A percentile compares a stretch with the other conserved stretches of the same genome.
phyloP scores from a whole-genome alignment of 306 rosid species.

The Lupinus albus region DNA sequence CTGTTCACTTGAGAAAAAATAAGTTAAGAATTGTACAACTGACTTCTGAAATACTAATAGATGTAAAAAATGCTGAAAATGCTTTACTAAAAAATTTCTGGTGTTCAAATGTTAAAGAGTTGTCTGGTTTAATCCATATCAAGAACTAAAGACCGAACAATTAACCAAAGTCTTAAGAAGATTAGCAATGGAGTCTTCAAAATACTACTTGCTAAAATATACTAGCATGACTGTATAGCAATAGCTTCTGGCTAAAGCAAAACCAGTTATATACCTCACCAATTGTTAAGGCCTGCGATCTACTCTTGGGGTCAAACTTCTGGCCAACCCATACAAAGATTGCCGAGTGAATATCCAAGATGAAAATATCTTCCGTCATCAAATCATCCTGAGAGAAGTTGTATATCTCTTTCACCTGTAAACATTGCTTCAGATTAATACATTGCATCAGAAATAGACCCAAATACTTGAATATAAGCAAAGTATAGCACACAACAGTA shows the following conservation, averaged over 20 bases:
- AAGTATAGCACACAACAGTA: constrained; percentile 17
- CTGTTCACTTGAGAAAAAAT: constrained; percentile 55
- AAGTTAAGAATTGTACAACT: constrained; percentile 30
- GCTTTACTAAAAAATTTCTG: constrained; percentile 19
- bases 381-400: constrained; percentile 96
- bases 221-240: constrained; percentile 24
- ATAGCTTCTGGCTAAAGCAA: constrained; percentile 40
- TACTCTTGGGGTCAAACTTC: constrained; percentile 70
- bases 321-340: constrained; percentile 96
- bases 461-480: constrained; percentile 15
- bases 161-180: constrained; percentile 13
- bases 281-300: constrained; percentile 70
- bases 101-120: constrained; percentile 18
- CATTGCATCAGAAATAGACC: constrained; percentile 35
- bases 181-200: constrained; percentile 8
- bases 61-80: constrained; percentile 21
- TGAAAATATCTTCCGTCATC: constrained; percentile 92
- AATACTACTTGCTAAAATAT: constrained; percentile 24
- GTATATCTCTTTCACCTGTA: constrained; percentile 85
- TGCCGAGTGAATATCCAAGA: constrained; percentile 81
- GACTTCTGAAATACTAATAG: constrained; percentile 35
- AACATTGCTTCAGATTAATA: constrained; percentile 45
- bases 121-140: constrained; percentile 27
- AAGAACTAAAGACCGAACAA: not conserved
- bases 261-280: constrained; percentile 79